Percentiles rank a stretch among this genome's conserved stretches.
These are phyloP conservation scores for Ananas comosus DNA, from an alignment of 176 grass and related monocot genomes.

Conservation along the genomic window DNA sequence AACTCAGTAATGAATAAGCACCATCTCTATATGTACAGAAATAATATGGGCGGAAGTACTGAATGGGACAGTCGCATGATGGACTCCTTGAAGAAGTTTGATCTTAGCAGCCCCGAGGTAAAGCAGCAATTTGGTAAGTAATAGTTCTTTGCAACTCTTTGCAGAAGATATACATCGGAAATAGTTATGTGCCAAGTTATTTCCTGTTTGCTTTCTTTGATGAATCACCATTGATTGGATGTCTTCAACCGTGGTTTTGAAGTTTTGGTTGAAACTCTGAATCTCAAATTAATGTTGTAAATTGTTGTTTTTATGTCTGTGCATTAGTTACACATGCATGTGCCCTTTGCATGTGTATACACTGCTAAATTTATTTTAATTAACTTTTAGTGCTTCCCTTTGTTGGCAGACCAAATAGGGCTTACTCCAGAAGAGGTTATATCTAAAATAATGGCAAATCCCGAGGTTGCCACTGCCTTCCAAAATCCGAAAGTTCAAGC, in stretches of 20 bases:
- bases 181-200: background rate
- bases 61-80: slow-evolving; percentile 81
- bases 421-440: slow-evolving; percentile 94
- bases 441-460: slow-evolving; percentile 95
- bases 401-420: slow-evolving; percentile 71
- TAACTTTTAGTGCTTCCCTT: background rate
- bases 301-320: background rate
- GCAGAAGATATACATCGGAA: background rate
- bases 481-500: slow-evolving; percentile 99
- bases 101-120: slow-evolving; percentile 90
- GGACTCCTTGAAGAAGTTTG: slow-evolving; percentile 92
- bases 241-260: too few relatives aligned
- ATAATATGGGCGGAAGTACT: slow-evolving; percentile 84
- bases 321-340: background rate
- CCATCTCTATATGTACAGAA: slow-evolving; percentile 38
- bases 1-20: slow-evolving; percentile 12
- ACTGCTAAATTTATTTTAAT: background rate
- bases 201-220: background rate
- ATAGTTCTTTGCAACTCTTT: background rate
- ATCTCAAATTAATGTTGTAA: too few relatives aligned
- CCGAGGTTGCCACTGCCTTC: slow-evolving; percentile 84
- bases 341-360: background rate
- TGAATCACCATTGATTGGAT: background rate
- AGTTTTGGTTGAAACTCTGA: too few relatives aligned
- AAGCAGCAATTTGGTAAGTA: slow-evolving; percentile 93